These are phyloP conservation scores for Penicillium steckii DNA, from an alignment of 495 filamentous ascomycete genomes.

Conservation along the genomic window DNA sequence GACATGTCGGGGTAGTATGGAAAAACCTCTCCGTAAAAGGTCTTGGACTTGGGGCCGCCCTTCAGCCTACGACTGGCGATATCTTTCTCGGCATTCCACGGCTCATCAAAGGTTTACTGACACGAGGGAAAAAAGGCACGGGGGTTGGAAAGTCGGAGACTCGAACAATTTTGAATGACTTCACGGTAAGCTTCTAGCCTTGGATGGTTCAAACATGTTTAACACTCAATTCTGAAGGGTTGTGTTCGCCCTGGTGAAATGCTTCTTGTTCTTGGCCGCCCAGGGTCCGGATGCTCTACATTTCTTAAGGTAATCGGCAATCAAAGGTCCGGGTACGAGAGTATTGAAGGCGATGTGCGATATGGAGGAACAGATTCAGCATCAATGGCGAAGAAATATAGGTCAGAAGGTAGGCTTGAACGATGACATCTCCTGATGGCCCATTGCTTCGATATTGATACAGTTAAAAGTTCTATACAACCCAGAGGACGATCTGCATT, in stretches of 20 bases:
- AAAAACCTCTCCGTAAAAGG: slow-evolving; percentile 65
- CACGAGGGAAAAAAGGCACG: slow-evolving; percentile 37
- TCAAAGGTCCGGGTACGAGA: slow-evolving; percentile 62
- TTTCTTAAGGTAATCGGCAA: slow-evolving; percentile 70
- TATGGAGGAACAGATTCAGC: slow-evolving; percentile 63
- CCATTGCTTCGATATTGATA: neutral
- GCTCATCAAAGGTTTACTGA: slow-evolving; percentile 47
- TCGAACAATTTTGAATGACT: slow-evolving; percentile 63
- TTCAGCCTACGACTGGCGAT: slow-evolving; percentile 65
- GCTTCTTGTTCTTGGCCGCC: slow-evolving; percentile 68
- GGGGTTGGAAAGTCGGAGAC: slow-evolving; percentile 49
- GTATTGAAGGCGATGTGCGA: slow-evolving; percentile 58
- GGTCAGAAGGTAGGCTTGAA: slow-evolving; percentile 50
- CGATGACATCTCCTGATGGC: neutral
- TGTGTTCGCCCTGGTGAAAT: slow-evolving; percentile 48
- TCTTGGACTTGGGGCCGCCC: slow-evolving; percentile 61
- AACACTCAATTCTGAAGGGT: slow-evolving; percentile 24
- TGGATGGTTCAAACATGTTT: neutral
- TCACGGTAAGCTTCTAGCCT: slow-evolving; percentile 38
- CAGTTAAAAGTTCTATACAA: slow-evolving; percentile 53
- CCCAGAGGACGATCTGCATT: slow-evolving; percentile 75
- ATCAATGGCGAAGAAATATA: slow-evolving; percentile 61
- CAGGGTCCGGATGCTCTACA: slow-evolving; percentile 70
- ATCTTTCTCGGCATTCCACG: slow-evolving; percentile 58
- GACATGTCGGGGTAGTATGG: slow-evolving; percentile 59